These are phyloP conservation scores for Rosa rugosa DNA, from an alignment of 306 rosid genomes.

Conservation along the genomic window DNA sequence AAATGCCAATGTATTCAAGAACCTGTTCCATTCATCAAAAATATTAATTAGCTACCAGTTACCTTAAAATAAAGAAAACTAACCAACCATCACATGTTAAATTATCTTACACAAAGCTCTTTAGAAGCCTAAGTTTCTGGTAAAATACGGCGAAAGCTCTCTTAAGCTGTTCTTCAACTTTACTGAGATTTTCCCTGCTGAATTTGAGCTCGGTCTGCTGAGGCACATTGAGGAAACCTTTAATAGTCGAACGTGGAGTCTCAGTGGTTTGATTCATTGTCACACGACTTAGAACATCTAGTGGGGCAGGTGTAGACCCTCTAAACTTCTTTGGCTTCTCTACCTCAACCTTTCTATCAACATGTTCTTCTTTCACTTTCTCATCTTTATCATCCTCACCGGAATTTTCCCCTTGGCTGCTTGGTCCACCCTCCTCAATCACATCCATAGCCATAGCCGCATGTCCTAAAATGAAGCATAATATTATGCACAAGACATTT, in stretches of 20 bases:
- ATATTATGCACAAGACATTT: background rate
- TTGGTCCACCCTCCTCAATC: slow-evolving; percentile 40
- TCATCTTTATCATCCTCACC: slow-evolving; percentile 23
- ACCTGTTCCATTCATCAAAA: slow-evolving; percentile 36
- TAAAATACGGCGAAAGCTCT: slow-evolving; percentile 57
- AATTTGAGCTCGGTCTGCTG: slow-evolving; percentile 44
- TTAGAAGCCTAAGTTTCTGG: slow-evolving; percentile 66
- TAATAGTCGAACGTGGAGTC: slow-evolving; percentile 65
- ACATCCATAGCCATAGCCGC: slow-evolving; percentile 41
- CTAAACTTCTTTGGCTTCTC: slow-evolving; percentile 15
- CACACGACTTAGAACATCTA: slow-evolving; percentile 50
- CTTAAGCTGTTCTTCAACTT: slow-evolving; percentile 51
- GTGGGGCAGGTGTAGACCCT: slow-evolving; percentile 42
- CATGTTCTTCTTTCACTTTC: background rate
- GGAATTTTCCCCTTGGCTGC: slow-evolving; percentile 27
- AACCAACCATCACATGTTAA: background rate
- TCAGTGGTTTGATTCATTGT: slow-evolving; percentile 47
- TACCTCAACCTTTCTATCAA: slow-evolving; percentile 15
- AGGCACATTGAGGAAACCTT: slow-evolving; percentile 42
- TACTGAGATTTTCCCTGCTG: slow-evolving; percentile 47
- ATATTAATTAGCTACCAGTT: background rate
- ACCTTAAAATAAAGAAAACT: background rate
- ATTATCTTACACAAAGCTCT: slow-evolving; percentile 45
- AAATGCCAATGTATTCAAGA: slow-evolving; percentile 66
- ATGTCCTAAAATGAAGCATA: slow-evolving; percentile 32